phyloP scores from a whole-genome alignment of 495 filamentous ascomycete genomes.

The Astrothelium macrocarpum region DNA sequence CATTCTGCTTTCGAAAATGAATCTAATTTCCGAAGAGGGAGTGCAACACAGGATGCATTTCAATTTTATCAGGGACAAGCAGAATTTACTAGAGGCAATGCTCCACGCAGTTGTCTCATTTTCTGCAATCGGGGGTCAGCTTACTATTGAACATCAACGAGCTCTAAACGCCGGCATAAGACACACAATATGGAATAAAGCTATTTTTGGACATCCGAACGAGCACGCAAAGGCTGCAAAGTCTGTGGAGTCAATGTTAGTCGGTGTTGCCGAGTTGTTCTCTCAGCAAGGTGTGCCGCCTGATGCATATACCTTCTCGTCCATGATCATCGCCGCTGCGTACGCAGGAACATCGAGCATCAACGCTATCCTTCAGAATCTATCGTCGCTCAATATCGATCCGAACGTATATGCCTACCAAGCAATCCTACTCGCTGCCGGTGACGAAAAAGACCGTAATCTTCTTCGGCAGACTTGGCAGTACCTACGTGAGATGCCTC shows the following conservation, averaged over 20 bases:
- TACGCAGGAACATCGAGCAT: not conserved
- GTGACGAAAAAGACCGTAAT: not conserved
- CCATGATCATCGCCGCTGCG: not conserved
- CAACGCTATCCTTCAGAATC: not conserved
- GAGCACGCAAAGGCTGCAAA: not conserved
- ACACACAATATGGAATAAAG: not conserved
- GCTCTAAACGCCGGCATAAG: not conserved
- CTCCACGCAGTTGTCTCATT: not conserved
- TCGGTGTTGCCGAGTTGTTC: not conserved
- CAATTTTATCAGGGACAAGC: not conserved
- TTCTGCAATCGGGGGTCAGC: not conserved
- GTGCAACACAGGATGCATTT: not conserved
- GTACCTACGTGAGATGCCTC: not conserved
- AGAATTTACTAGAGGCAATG: not conserved
- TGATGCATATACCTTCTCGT: not conserved
- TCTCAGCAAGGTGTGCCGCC: not conserved
- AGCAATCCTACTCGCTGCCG: not conserved
- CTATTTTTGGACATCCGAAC: not conserved
- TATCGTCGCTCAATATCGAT: not conserved
- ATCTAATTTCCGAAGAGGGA: not conserved
- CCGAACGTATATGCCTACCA: not conserved
- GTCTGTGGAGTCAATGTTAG: not conserved
- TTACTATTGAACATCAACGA: not conserved
- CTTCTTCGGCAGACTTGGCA: not conserved
- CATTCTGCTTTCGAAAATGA: not conserved